A percentile compares a stretch with the other conserved stretches of the same genome.
Evolutionary conservation across 2,329 filamentous ascomycete genomes (phyloP).

Genomic region (Sporothrix phasma): DNA sequence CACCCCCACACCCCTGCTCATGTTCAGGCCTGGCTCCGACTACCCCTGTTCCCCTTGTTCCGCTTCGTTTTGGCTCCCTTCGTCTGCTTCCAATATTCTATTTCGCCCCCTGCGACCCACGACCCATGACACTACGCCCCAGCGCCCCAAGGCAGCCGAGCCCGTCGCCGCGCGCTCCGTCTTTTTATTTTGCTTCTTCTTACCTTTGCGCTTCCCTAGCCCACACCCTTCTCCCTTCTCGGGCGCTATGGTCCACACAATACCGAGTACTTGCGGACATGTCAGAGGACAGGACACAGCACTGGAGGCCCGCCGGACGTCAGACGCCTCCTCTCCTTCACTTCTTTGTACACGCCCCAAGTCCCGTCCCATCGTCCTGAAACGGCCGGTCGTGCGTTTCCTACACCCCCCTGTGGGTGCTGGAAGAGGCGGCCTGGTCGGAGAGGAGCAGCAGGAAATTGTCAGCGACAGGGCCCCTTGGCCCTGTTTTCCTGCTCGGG

Average conservation of each 20-base stretch:
- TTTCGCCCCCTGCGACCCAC: not conserved
- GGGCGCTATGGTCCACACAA: slow-evolving; percentile 14
- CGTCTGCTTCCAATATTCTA: not conserved
- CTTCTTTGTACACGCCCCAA: not conserved
- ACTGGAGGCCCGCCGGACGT: not conserved
- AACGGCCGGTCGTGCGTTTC: slow-evolving; percentile 18
- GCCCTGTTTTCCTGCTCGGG: slow-evolving; percentile 7
- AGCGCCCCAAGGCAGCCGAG: slow-evolving; percentile 5
- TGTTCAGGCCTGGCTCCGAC: not conserved
- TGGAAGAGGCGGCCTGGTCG: slow-evolving; percentile 4
- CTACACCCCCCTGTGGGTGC: not conserved
- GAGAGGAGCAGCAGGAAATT: slow-evolving; percentile 4
- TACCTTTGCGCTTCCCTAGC: not conserved
- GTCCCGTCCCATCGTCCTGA: slow-evolving; percentile 17
- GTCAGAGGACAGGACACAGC: too few relatives aligned
- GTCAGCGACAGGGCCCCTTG: slow-evolving; percentile 4
- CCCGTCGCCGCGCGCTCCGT: not conserved
- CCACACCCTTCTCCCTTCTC: not conserved
- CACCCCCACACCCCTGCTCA: slow-evolving; percentile 3
- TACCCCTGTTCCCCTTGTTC: not conserved
- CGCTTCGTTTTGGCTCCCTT: not conserved
- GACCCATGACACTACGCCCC: not conserved
- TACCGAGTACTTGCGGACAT: not conserved
- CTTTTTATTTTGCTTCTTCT: not conserved
- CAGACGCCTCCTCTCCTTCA: not conserved